Evolutionary conservation across 2,329 filamentous ascomycete genomes (phyloP).

Genomic region (Stagonosporopsis tanaceti): DNA sequence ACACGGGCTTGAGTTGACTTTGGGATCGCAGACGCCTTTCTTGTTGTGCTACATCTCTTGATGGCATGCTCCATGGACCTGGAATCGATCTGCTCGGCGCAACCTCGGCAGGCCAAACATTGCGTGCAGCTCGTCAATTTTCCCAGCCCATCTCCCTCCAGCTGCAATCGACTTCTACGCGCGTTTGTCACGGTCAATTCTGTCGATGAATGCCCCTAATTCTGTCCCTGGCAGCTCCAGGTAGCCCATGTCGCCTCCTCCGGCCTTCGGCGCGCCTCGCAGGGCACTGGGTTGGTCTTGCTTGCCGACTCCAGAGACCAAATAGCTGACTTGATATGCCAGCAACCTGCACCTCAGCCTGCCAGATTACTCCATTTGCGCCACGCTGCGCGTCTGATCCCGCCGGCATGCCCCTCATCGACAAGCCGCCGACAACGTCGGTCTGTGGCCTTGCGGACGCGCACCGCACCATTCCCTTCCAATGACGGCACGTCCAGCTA

Average conservation of each 20-base stretch:
- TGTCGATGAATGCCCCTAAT: slow-evolving; percentile 51
- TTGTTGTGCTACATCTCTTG: not conserved
- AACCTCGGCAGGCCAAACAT: slow-evolving; percentile 4
- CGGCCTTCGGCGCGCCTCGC: slow-evolving; percentile 25
- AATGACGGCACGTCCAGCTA: slow-evolving; percentile 2
- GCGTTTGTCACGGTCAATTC: slow-evolving; percentile 19
- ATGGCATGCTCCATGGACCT: not conserved
- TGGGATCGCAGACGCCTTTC: not conserved
- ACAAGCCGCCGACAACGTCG: not conserved
- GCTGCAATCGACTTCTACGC: slow-evolving; percentile 27
- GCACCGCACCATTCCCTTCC: not conserved
- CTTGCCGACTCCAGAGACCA: not conserved
- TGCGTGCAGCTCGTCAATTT: slow-evolving; percentile 15
- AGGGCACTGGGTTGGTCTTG: slow-evolving; percentile 24
- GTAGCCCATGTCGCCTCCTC: slow-evolving; percentile 40
- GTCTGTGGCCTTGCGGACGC: not conserved
- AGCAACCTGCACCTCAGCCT: slow-evolving; percentile 3
- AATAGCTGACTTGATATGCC: slow-evolving; percentile 18
- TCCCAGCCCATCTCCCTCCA: slow-evolving; percentile 12
- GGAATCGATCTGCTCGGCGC: not conserved
- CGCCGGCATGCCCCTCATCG: not conserved
- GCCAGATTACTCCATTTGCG: not conserved
- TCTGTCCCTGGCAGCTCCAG: slow-evolving; percentile 41
- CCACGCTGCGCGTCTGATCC: not conserved
- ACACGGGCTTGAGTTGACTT: not conserved